phyloP scores from a whole-genome alignment of 176 grass and related monocot species.

The Aegilops tauschii region DNA sequence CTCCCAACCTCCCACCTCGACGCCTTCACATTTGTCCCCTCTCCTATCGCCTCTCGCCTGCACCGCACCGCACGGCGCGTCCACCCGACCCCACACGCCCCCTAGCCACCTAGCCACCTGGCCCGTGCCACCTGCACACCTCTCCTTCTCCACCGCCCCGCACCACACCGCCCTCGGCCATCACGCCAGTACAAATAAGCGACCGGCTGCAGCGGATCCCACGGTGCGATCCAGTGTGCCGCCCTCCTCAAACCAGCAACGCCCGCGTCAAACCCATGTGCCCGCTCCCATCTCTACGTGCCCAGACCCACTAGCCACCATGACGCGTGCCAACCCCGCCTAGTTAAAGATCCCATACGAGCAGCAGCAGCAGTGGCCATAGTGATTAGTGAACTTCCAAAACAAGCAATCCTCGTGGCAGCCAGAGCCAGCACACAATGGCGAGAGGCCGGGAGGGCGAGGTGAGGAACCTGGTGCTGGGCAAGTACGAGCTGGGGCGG shows the following conservation, averaged over 20 bases:
- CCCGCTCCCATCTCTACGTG: slow-evolving; percentile 6
- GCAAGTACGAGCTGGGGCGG: slow-evolving; percentile 85
- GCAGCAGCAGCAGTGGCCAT: not conserved
- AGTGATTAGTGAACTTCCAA: not conserved
- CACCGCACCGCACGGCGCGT: not conserved
- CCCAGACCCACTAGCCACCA: not conserved
- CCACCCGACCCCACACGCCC: not conserved
- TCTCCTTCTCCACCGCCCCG: not conserved
- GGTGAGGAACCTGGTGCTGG: slow-evolving; percentile 53
- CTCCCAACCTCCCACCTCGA: not conserved
- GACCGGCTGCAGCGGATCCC: not conserved
- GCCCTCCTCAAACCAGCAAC: slow-evolving; percentile 14
- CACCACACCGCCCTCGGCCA: not conserved
- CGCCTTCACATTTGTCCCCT: not conserved
- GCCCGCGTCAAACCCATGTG: slow-evolving; percentile 39
- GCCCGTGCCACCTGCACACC: slow-evolving; percentile 4
- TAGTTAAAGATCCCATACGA: not conserved
- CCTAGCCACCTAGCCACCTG: not conserved
- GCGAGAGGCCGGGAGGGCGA: slow-evolving; percentile 33
- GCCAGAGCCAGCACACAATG: not conserved
- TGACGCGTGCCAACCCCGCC: not conserved
- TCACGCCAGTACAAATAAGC: slow-evolving; percentile 5
- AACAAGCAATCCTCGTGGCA: no score
- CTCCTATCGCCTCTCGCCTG: not conserved
- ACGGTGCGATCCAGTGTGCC: slow-evolving; percentile 53